These are phyloP conservation scores for Penicillium vulpinum DNA, from an alignment of 2,329 filamentous ascomycete species.

Conservation along the genomic window DNA sequence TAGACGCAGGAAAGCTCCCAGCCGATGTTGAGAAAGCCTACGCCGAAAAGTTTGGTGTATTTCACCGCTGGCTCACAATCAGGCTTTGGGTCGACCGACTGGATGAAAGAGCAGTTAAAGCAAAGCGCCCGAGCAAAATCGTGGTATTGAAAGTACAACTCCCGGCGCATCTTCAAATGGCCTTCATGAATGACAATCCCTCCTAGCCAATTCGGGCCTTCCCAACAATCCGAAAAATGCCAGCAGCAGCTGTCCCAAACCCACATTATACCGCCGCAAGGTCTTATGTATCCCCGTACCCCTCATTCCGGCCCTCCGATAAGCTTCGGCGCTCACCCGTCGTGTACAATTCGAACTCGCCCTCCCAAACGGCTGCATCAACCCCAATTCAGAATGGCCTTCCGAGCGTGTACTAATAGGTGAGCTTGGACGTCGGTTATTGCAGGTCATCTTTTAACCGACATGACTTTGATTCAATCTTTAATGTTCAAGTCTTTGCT, in stretches of 20 bases:
- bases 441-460: background rate
- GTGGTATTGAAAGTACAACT: slow-evolving; percentile 1
- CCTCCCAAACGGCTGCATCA: background rate
- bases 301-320: background rate
- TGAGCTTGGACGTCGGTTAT: too few species aligned
- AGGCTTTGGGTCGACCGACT: slow-evolving; percentile 1
- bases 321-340: background rate
- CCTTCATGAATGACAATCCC: background rate
- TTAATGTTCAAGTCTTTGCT: background rate
- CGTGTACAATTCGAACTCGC: background rate
- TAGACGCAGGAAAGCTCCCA: background rate
- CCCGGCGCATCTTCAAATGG: background rate
- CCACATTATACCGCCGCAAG: background rate
- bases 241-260: background rate
- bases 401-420: background rate
- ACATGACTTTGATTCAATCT: background rate
- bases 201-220: background rate
- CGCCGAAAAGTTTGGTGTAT: background rate
- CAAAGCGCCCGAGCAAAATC: background rate
- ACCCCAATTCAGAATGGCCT: background rate
- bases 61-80: background rate
- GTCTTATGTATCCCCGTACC: slow-evolving; percentile 1
- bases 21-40: background rate
- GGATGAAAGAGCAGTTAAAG: background rate
- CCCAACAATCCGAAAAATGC: background rate